Base-by-base conservation (phyloP, 169 alveolate species). In the Blepharisma undulans region DNA sequence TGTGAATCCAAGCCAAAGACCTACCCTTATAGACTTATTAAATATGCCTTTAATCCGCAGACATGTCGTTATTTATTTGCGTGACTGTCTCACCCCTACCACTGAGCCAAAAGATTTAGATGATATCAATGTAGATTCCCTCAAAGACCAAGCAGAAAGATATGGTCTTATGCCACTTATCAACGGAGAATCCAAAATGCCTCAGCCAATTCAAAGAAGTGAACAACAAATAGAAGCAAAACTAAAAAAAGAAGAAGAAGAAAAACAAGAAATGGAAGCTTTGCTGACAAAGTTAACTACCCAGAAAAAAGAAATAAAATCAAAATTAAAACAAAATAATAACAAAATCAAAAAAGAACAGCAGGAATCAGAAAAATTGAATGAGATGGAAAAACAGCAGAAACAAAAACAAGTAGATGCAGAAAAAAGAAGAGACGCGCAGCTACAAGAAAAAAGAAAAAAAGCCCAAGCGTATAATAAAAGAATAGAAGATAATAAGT, bases 141-240 rank as follows among this genome's bases (percentile, higher is more conserved):
- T 97, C 12, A 94, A 92, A 79, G 98, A 97, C 85, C 95, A 97
- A 89, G 98, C 97, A 25, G 97, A 95, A 87, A 95, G 94, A 89
- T 89, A 92, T 76, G 95, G 96, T 1, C 84, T 96, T 30, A 82
- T 92, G 85, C 92, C 30, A 66, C 71, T 27, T 2, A 36, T 86
- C 6, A 66, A 94, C 60, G 89, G 61, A 6, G 90, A 85, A 14
- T 84, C 78, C 76, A 87, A 90, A 27, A 88, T 87, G 66, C 93
- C 74, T 36, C 74, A 84, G 48, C 79, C 89, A 3, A 25, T 59
- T 7, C 78, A n/a, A 32, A 59, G 66, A 19, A 60, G 72, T 90
- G 60, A 85, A 89, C 32, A 93, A 86, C 34, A 89, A 93, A 87
- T 93, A 86, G 87, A 89, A 91, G 80, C 76, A 60, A 91, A 89